phyloP scores from a whole-genome alignment of 768 basidiomycete genomes.

The Candolleomyces aberdarensis region DNA sequence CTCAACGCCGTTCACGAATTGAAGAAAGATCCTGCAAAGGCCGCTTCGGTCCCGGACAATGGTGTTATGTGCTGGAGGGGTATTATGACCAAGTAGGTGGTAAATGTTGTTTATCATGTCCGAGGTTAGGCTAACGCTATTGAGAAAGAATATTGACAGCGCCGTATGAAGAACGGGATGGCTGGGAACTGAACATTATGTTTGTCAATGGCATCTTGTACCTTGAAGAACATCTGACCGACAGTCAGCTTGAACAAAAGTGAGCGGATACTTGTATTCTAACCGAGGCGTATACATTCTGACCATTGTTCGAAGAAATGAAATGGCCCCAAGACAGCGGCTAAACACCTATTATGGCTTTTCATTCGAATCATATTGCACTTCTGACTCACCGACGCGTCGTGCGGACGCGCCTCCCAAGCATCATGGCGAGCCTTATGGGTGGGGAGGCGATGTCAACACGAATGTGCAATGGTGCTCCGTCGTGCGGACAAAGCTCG shows the following conservation, averaged over 20 bases:
- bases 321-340: slow-evolving; percentile 61
- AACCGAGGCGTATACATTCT: neutral
- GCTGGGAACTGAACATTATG: slow-evolving; percentile 86
- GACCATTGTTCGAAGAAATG: slow-evolving; percentile 43
- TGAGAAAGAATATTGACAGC: slow-evolving; percentile 73
- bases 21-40: slow-evolving; percentile 28
- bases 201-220: slow-evolving; percentile 63
- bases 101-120: neutral
- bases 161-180: slow-evolving; percentile 78
- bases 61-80: slow-evolving; percentile 75
- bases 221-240: slow-evolving; percentile 67
- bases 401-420: slow-evolving; percentile 13
- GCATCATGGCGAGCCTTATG: slow-evolving; percentile 32
- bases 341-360: slow-evolving; percentile 80
- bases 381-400: slow-evolving; percentile 41
- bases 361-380: slow-evolving; percentile 88
- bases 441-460: slow-evolving; percentile 81
- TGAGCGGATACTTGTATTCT: slow-evolving; percentile 28
- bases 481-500: slow-evolving; percentile 83
- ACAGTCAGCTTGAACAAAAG: slow-evolving; percentile 62
- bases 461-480: slow-evolving; percentile 91
- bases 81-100: slow-evolving; percentile 75
- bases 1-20: slow-evolving; percentile 54
- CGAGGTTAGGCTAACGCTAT: slow-evolving; percentile 14
- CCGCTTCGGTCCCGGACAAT: slow-evolving; percentile 36